A percentile compares a stretch with the other conserved stretches of the same genome.
phyloP scores from a whole-genome alignment of 441 rosid genomes.

The Gossypium davidsonii region DNA sequence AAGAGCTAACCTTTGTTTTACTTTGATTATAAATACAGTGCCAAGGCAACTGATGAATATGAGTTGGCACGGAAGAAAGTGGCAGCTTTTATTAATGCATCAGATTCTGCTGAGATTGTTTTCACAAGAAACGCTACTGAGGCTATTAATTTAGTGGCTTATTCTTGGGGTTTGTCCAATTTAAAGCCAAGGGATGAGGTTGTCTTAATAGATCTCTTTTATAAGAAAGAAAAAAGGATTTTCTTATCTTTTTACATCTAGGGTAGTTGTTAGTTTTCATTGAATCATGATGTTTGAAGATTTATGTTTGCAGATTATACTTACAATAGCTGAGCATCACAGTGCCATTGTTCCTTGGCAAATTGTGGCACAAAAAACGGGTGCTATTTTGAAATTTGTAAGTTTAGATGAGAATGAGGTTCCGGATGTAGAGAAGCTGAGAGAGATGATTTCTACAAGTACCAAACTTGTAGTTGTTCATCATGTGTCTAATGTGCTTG shows the following conservation, averaged over 20 bases:
- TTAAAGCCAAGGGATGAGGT: slow-evolving; percentile 82
- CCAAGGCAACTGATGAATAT: slow-evolving; percentile 84
- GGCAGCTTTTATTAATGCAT: slow-evolving; percentile 72
- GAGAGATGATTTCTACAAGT: slow-evolving; percentile 51
- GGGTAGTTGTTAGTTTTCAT: background rate
- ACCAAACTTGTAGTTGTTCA: slow-evolving; percentile 75
- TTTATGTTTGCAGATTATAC: slow-evolving; percentile 46
- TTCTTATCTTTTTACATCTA: background rate
- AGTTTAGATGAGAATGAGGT: slow-evolving; percentile 54
- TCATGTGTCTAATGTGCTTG: slow-evolving; percentile 81
- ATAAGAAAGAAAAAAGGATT: background rate
- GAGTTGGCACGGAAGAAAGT: slow-evolving; percentile 90
- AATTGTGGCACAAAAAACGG: slow-evolving; percentile 67
- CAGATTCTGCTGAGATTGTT: slow-evolving; percentile 61
- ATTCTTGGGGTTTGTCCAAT: slow-evolving; percentile 75
- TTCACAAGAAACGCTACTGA: slow-evolving; percentile 93
- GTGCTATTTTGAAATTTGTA: slow-evolving; percentile 64
- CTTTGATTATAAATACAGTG: slow-evolving; percentile 35
- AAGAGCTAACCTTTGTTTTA: background rate
- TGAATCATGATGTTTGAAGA: background rate
- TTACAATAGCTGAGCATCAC: slow-evolving; percentile 84
- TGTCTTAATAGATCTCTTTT: slow-evolving; percentile 8
- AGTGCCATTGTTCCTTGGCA: slow-evolving; percentile 96
- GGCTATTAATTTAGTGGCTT: slow-evolving; percentile 85
- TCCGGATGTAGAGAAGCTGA: slow-evolving; percentile 51